These are phyloP conservation scores for Botryotinia narcissicola DNA, from an alignment of 2,329 filamentous ascomycete genomes.

Conservation along the genomic window DNA sequence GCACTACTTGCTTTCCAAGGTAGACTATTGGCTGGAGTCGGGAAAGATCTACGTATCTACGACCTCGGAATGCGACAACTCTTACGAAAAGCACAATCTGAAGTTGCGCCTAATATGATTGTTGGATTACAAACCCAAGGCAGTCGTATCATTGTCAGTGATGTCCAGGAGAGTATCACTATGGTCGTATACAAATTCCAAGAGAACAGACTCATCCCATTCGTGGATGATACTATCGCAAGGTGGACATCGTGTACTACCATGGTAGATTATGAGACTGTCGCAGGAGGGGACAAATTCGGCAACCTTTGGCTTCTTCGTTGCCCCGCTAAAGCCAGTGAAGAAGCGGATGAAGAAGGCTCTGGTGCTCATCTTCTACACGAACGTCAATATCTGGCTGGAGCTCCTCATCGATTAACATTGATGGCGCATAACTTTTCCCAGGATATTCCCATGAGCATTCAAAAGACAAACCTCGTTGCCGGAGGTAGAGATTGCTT, in stretches of 20 bases:
- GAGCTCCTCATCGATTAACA: constrained; percentile 78
- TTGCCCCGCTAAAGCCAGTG: constrained; percentile 79
- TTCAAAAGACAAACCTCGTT: constrained; percentile 85
- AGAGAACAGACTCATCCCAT: constrained; percentile 88
- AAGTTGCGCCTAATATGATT: constrained; percentile 78
- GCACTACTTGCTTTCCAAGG: constrained; percentile 95
- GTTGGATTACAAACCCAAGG: constrained; percentile 87
- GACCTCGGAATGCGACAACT: constrained; percentile 92
- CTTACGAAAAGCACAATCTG: constrained; percentile 83
- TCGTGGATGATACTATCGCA: constrained; percentile 84
- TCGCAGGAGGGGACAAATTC: constrained; percentile 94
- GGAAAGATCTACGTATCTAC: constrained; percentile 78
- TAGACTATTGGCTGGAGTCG: constrained; percentile 80
- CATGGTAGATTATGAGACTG: constrained; percentile 97
- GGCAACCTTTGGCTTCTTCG: constrained; percentile 93
- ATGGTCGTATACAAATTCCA: constrained; percentile 92
- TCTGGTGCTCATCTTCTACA: constrained; percentile 89
- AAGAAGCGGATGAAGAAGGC: constrained; percentile 88
- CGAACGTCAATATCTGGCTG: constrained; percentile 84
- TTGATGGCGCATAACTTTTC: constrained; percentile 86
- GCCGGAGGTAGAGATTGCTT: constrained; percentile 89
- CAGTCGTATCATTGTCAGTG: constrained; percentile 85
- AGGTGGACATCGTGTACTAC: constrained; percentile 88
- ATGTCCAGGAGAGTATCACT: constrained; percentile 87
- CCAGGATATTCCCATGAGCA: constrained; percentile 87